Evolutionary conservation across 805 yeast genomes (phyloP).

Genomic region (Kluyveromyces aestuarii): DNA sequence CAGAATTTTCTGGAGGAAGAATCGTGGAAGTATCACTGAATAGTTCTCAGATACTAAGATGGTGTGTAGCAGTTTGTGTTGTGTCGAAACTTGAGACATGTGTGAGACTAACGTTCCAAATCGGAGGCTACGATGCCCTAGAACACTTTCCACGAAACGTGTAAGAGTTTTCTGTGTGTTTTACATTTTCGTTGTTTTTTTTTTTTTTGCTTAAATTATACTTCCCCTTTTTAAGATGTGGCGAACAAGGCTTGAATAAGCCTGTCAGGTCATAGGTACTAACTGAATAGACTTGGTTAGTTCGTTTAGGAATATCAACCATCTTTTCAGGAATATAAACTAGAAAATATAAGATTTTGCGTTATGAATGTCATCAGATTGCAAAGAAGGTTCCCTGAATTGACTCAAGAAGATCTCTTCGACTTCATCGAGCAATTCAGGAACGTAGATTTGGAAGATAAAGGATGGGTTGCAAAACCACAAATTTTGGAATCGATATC

Average conservation of each 20-base stretch:
- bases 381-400: slow-evolving; percentile 74
- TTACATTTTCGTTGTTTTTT: too few species aligned
- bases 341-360: background rate
- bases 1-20: background rate
- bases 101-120: background rate
- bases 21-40: background rate
- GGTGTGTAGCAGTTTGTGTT: background rate
- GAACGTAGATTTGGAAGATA: slow-evolving; percentile 77
- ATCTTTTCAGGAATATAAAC: background rate
- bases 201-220: background rate
- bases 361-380: slow-evolving; percentile 58
- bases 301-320: background rate
- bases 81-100: background rate
- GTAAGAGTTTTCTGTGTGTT: background rate
- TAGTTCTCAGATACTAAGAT: background rate
- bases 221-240: background rate
- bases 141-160: background rate
- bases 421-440: slow-evolving; percentile 80
- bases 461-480: slow-evolving; percentile 91
- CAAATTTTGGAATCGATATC: slow-evolving; percentile 79
- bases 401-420: slow-evolving; percentile 82
- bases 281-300: background rate
- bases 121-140: background rate
- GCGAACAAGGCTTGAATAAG: background rate
- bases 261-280: background rate